Base-by-base conservation (phyloP, 1,139 yeast species). In the Kluyveromyces marxianus region DNA sequence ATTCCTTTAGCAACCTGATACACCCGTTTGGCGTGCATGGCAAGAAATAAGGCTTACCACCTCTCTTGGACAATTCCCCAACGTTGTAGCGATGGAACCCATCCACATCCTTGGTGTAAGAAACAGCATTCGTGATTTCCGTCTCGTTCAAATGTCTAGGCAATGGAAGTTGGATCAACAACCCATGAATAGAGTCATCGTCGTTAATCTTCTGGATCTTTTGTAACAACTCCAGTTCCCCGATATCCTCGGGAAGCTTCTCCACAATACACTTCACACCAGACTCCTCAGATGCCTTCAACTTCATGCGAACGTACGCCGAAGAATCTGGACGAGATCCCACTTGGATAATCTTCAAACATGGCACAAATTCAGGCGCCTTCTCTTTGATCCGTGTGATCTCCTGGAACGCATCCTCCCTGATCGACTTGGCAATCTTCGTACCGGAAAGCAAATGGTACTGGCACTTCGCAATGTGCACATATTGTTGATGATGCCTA, bases 21-120 rank as follows among this genome's bases (percentile, higher is more conserved):
- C 83, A 77, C 47, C 92, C 94, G 60, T 79, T 77, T 44, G 94
- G 94, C 8, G 94, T 84, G 62, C 94, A 84, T 38, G 94, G 94
- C 54, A 79, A 73, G 63, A 82, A 83, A 53, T 71, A 66, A 27
- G 92, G 88, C 25, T 66, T 62, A n/a, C 90, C 90, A 45, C 83
- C 84, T 60, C 79, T 77, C 62, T 83, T 83, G 50, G 85, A 73
- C 50, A 84, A 71, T 55, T 84, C 92, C 47, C 92, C 94, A 48
- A 82, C 81, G 60, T 84, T 84, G 63, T 73, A 75, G 52, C 85
- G 79, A 45, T 81, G 84, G 57, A 84, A 83, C 1, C 94, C 94
- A 66, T 84, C 94, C 32, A 84, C 90, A 58, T 84, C 94, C 60
- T 84, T 84, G 44, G 74, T 79, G 39, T 78, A 77, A 14, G 72